phyloP scores from a whole-genome alignment of 1,284 basidiomycete genomes.

The Ustilago bromivora region DNA sequence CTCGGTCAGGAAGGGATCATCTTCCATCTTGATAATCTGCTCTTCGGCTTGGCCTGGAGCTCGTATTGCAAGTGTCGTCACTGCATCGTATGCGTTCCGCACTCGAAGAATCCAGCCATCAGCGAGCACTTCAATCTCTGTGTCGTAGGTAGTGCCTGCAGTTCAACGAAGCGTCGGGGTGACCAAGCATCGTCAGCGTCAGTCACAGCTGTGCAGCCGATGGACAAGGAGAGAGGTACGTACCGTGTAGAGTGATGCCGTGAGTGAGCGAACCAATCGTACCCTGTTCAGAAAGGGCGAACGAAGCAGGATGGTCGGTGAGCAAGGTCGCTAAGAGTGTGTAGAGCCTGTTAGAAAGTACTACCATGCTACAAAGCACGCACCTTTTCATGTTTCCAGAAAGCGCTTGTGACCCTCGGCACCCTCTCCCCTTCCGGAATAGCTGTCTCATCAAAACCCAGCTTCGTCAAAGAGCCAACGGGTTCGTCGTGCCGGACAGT shows the following conservation, averaged over 20 bases:
- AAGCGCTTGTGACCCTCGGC: slow-evolving; percentile 43
- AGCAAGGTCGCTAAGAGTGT: too few species aligned
- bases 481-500: slow-evolving; percentile 30
- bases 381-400: slow-evolving; percentile 46
- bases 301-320: background rate
- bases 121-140: slow-evolving; percentile 51
- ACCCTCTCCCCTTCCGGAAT: slow-evolving; percentile 32
- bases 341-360: too few species aligned
- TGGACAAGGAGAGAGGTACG: background rate
- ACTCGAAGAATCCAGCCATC: slow-evolving; percentile 54
- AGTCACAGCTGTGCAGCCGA: background rate
- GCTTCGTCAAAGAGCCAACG: slow-evolving; percentile 35
- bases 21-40: slow-evolving; percentile 23
- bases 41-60: slow-evolving; percentile 22
- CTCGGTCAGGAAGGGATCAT: slow-evolving; percentile 48
- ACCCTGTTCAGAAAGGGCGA: slow-evolving; percentile 14
- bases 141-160: slow-evolving; percentile 32
- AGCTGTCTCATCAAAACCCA: slow-evolving; percentile 37
- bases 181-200: background rate
- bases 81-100: slow-evolving; percentile 28
- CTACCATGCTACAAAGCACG: background rate
- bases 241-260: slow-evolving; percentile 49
- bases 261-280: slow-evolving; percentile 41
- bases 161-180: background rate
- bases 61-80: slow-evolving; percentile 29